phyloP scores from a whole-genome alignment of 768 basidiomycete species.

The Trametes sanguinea region DNA sequence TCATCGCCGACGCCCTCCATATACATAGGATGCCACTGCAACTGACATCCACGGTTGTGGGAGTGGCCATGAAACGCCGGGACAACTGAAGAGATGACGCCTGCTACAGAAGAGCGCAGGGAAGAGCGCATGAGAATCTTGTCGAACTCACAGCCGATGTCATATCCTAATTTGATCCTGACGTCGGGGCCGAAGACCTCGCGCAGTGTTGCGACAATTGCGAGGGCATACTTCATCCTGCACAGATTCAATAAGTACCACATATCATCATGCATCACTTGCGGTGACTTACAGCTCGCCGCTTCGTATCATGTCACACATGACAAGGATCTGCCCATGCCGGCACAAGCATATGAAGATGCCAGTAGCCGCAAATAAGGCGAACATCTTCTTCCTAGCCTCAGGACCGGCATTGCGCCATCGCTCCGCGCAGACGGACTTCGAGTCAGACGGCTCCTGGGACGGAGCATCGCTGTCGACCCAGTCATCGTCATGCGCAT shows the following conservation, averaged over 20 bases:
- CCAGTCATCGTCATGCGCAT: background rate
- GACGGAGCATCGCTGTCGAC: background rate
- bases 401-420: constrained; percentile 24
- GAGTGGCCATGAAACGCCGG: constrained; percentile 35
- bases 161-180: constrained; percentile 27
- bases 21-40: constrained; percentile 33
- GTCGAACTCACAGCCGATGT: constrained; percentile 30
- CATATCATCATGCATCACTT: too few species aligned
- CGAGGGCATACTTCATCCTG: constrained; percentile 30
- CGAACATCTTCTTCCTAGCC: constrained; percentile 26
- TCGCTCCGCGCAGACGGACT: constrained; percentile 19
- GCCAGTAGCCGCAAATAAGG: constrained; percentile 24
- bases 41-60: constrained; percentile 33
- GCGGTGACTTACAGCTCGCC: constrained; percentile 32
- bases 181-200: constrained; percentile 19
- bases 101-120: constrained; percentile 10
- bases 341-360: constrained; percentile 27
- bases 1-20: constrained; percentile 29
- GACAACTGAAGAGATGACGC: constrained; percentile 21
- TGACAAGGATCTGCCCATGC: constrained; percentile 25
- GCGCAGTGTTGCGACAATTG: constrained; percentile 23
- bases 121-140: constrained; percentile 22
- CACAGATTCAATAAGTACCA: background rate
- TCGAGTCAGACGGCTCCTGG: background rate
- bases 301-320: constrained; percentile 31